Evolutionary conservation across 2,329 filamentous ascomycete genomes (phyloP).

Genomic region (Neopestalotiopsis sp.): DNA sequence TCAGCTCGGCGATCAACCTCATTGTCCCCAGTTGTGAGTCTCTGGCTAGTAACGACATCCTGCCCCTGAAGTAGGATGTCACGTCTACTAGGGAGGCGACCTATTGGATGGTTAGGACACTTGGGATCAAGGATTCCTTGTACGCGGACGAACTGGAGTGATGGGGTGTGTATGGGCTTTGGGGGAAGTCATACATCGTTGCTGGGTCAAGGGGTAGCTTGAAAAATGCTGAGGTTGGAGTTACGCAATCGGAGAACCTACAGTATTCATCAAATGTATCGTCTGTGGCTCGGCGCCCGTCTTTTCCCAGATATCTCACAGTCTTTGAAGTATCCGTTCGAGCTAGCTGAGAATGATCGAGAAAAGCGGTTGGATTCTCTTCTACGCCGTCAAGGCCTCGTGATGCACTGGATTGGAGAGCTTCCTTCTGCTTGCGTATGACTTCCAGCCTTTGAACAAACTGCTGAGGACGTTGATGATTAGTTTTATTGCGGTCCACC

Average conservation of each 20-base stretch:
- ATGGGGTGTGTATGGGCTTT: too few species aligned
- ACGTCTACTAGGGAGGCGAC: constrained; percentile 20
- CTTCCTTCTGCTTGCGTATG: constrained; percentile 24
- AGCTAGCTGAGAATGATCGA: constrained; percentile 6
- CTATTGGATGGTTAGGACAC: constrained; percentile 10
- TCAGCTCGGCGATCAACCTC: constrained; percentile 1
- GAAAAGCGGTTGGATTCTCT: constrained; percentile 13
- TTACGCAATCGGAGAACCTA: not conserved
- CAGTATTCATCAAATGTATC: not conserved
- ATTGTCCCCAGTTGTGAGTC: constrained; percentile 27
- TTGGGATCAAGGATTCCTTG: too few species aligned
- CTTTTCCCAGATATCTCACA: not conserved
- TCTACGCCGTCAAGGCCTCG: not conserved
- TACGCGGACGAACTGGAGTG: too few species aligned
- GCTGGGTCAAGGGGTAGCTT: too few species aligned
- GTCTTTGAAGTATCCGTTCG: constrained; percentile 4
- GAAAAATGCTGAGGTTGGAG: not conserved
- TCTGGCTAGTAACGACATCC: constrained; percentile 34
- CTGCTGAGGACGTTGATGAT: constrained; percentile 34
- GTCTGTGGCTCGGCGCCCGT: too few species aligned
- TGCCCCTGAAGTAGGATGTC: constrained; percentile 31
- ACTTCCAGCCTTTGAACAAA: constrained; percentile 38
- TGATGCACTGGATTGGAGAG: not conserved
- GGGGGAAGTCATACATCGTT: too few species aligned
- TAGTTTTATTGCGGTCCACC: constrained; percentile 41